Conservation (phyloP, 2,329 filamentous ascomycete genomes). For the Ceratocystis albifundus region DNA sequence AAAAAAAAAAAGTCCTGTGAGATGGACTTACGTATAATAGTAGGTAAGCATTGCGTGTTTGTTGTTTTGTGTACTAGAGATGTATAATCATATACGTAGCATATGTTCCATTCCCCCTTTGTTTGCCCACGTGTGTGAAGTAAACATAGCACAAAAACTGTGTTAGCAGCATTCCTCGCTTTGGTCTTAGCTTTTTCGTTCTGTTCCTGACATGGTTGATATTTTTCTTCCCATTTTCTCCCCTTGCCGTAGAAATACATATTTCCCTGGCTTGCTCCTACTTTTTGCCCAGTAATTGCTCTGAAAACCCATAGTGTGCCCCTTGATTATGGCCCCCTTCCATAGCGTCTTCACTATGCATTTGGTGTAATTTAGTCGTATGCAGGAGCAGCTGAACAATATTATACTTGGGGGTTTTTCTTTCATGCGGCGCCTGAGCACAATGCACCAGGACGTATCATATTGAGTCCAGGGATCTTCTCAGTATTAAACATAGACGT, state of each 20-base stretch:
- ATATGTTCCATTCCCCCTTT: conserved; percentile 4
- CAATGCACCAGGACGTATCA: not conserved
- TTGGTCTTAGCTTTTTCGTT: not conserved
- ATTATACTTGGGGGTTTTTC: not conserved
- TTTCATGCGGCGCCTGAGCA: not conserved
- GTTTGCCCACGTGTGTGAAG: conserved; percentile 6
- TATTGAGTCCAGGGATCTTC: not conserved
- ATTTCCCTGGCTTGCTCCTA: not conserved
- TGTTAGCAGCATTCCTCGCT: conserved; percentile 7
- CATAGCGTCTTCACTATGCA: not conserved
- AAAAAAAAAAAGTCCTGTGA: not conserved
- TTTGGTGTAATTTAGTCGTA: not conserved
- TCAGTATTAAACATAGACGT: not conserved
- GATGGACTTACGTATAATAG: too few species aligned
- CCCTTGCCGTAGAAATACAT: not conserved
- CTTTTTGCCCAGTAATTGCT: not conserved
- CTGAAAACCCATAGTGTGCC: not conserved
- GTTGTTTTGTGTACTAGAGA: not conserved
- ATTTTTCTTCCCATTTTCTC: not conserved
- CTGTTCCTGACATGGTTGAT: conserved; percentile 5
- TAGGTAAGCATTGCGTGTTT: not conserved
- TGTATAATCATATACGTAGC: not conserved
- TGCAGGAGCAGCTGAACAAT: conserved; percentile 1
- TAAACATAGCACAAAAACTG: not conserved
- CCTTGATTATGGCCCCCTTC: not conserved